These are phyloP conservation scores for Mucor mucedo DNA, from an alignment of 371 early-diverging fungal genomes.

Conservation along the genomic window DNA sequence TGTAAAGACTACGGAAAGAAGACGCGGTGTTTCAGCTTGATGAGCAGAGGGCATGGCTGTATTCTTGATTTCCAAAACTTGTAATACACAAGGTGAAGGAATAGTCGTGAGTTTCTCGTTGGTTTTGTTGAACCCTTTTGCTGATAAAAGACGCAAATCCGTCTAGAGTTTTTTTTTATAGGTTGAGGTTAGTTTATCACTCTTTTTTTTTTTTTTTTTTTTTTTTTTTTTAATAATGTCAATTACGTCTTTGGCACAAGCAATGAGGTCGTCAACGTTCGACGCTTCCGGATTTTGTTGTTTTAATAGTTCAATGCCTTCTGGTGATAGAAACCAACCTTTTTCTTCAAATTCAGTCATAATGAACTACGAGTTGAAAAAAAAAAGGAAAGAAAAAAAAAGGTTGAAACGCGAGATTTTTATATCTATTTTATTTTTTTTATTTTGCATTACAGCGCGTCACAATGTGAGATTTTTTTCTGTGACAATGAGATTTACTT, in stretches of 20 bases:
- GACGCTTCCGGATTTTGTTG: slow-evolving; percentile 5
- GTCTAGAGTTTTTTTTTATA: slow-evolving; percentile 19
- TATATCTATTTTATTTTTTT: background rate
- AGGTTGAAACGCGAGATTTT: slow-evolving; percentile 11
- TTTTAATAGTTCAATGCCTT: slow-evolving; percentile 28
- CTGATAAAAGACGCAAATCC: slow-evolving; percentile 40
- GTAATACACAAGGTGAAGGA: slow-evolving; percentile 38
- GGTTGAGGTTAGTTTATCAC: too few species aligned
- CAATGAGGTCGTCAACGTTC: slow-evolving; percentile 32
- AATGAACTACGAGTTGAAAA: background rate
- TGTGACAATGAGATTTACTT: too few species aligned
- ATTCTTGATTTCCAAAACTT: slow-evolving; percentile 44
- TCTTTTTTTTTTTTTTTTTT: too few species aligned
- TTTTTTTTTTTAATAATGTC: background rate
- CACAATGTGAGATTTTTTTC: background rate
- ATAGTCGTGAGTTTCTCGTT: slow-evolving; percentile 20
- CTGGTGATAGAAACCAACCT: slow-evolving; percentile 34
- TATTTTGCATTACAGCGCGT: background rate
- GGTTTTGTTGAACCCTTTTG: slow-evolving; percentile 32
- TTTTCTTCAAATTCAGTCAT: slow-evolving; percentile 26
- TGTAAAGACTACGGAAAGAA: slow-evolving; percentile 38
- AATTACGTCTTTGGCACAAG: slow-evolving; percentile 43
- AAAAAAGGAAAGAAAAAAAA: slow-evolving; percentile 7
- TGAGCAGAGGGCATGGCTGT: slow-evolving; percentile 40
- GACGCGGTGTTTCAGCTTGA: slow-evolving; percentile 44